Conservation (phyloP, 2,329 filamentous ascomycete genomes). For the Diplodia sapinea region DNA sequence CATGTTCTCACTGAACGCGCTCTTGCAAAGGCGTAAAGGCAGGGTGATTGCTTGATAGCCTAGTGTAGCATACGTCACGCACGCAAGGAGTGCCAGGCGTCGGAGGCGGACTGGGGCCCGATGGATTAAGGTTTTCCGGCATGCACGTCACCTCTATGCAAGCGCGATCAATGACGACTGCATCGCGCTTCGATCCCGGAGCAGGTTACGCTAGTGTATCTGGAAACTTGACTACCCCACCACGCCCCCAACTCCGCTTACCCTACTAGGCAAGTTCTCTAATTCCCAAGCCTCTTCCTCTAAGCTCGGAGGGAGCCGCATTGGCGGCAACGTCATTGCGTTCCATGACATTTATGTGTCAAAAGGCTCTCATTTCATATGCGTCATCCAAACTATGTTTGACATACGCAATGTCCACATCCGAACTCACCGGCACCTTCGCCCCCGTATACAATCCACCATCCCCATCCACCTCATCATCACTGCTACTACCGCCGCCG, state of each 20-base stretch:
- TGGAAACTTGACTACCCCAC: not conserved
- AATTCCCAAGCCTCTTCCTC: not conserved
- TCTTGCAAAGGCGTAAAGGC: no score
- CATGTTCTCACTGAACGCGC: no score
- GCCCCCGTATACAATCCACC: not conserved
- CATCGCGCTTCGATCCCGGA: not conserved
- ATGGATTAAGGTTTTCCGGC: not conserved
- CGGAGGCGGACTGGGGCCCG: not conserved
- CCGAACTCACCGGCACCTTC: not conserved
- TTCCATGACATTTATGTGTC: not conserved
- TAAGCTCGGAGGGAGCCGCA: not conserved
- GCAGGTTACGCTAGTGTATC: not conserved
- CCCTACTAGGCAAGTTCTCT: not conserved
- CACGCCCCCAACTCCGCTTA: not conserved
- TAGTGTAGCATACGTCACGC: not conserved
- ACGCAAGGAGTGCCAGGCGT: not conserved
- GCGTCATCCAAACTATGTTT: not conserved
- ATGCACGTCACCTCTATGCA: not conserved
- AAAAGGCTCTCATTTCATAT: not conserved
- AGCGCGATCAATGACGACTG: not conserved
- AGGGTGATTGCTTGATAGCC: not conserved
- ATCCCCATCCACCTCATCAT: no score
- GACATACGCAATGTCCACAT: not conserved
- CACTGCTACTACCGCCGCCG: not conserved
- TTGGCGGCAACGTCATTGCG: not conserved